These are phyloP conservation scores for Hylodesmum podocarpum DNA, from an alignment of 306 rosid genomes.

Conservation along the genomic window DNA sequence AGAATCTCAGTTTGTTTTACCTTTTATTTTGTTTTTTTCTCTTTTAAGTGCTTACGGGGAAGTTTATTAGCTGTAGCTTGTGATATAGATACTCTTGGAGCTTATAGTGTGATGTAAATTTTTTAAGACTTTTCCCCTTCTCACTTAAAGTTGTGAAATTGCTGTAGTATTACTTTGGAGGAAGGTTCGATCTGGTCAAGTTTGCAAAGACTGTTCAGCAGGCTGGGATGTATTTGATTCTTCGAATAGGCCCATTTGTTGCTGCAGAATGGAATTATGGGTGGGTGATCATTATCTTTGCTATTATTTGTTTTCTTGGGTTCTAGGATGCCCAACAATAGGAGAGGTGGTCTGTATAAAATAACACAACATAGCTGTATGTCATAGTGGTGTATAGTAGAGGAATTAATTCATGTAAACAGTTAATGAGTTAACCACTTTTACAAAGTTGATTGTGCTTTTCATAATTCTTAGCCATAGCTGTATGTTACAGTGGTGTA, in stretches of 20 bases:
- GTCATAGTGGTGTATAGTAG: neutral
- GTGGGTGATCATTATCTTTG: constrained; percentile 14
- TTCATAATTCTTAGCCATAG: constrained; percentile 25
- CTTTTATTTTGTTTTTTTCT: neutral
- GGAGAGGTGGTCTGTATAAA: neutral
- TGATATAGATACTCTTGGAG: neutral
- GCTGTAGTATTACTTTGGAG: constrained; percentile 52
- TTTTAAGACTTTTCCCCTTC: neutral
- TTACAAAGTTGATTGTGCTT: constrained; percentile 1
- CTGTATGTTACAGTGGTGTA: constrained; percentile 69
- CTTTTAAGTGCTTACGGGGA: no score
- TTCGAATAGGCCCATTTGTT: constrained; percentile 51
- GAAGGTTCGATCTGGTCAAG: constrained; percentile 51
- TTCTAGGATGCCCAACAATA: neutral
- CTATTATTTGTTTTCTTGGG: neutral
- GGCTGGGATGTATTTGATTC: constrained; percentile 48
- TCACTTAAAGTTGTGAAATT: constrained; percentile 4
- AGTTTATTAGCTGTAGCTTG: neutral
- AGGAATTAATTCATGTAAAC: neutral
- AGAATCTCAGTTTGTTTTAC: neutral
- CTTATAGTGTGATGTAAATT: neutral
- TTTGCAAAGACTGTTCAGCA: constrained; percentile 46
- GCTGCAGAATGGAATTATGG: constrained; percentile 61
- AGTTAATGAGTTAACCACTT: neutral
- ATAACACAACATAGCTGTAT: neutral